A percentile compares a stretch with the other conserved stretches of the same genome.
These are phyloP conservation scores for Fusarium proliferatum DNA, from an alignment of 2,329 filamentous ascomycete genomes.

Conservation along the genomic window DNA sequence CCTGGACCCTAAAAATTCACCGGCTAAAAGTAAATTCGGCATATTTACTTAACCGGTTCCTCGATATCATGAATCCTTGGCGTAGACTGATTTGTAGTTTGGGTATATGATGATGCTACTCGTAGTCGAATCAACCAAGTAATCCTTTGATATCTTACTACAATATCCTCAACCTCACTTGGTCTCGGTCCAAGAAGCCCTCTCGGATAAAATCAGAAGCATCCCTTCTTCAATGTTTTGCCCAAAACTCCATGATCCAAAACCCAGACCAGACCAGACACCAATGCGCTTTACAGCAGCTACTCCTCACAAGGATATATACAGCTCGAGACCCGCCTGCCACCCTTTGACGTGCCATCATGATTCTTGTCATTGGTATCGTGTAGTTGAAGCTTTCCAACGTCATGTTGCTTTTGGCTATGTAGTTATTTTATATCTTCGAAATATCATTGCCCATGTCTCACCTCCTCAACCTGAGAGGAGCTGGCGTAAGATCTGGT, in stretches of 20 bases:
- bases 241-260: conserved; percentile 32
- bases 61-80: background rate
- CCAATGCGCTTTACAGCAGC: conserved; percentile 3
- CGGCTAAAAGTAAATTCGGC: background rate
- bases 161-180: conserved; percentile 5
- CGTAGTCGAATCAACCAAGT: background rate
- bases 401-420: conserved; percentile 21
- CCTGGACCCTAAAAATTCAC: background rate
- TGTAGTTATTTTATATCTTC: conserved; percentile 2
- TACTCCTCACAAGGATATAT: conserved; percentile 20
- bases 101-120: background rate
- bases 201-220: background rate
- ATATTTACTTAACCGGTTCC: background rate
- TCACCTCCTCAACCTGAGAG: conserved; percentile 49
- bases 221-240: conserved; percentile 11
- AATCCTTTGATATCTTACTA: background rate
- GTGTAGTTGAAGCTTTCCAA: conserved; percentile 28
- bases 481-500: conserved; percentile 49
- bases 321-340: conserved; percentile 20
- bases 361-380: conserved; percentile 36
- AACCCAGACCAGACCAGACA: conserved; percentile 11
- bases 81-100: background rate
- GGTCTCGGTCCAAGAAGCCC: conserved; percentile 2
- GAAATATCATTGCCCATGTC: background rate
- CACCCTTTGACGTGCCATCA: conserved; percentile 8